Evolutionary conservation across 176 grass and related monocot genomes (phyloP), one percentile per base, ranked within the genome.

Genomic region (Phoenix dactylifera): DNA sequence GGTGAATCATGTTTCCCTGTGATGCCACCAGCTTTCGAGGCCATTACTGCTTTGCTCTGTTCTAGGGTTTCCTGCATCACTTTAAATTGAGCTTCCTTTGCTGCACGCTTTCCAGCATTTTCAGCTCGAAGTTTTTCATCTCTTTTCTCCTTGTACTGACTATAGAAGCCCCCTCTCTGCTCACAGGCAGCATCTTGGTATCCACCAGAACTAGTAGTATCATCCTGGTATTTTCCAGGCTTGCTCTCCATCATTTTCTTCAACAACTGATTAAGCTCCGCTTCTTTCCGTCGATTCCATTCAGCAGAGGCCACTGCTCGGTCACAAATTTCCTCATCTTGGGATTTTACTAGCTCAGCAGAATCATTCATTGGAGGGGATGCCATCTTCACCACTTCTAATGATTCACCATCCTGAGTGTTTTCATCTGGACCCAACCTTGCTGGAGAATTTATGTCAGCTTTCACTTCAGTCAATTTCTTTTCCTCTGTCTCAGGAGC

Each of bases 241-340:
- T 76, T 83, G 71, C 76, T 83, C 58, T 85, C 71, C 88, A 99
- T 93, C 87, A 99, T 93, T 85, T 89, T 99, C 76, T 83, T 72
- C 64, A 99, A 80, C 84, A 99, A 93, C 62, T 93, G 85, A 78
- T 88, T 92, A 70, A 99, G 94, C 39, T 99, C 94, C 7, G 76
- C 85, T 74, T 93, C 94, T 64, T 99, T 99, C 74, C 89, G 88
- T 14, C 76, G 88, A 68, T 80, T 92, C 94, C 94, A 99, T 79
- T 89, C 88, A 49, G 82, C 76, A 63, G 94, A 93, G 57, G 71
- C 50, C 35, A 76, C 64, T 64, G 67, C 82, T 62, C 73, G 64
- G 64, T 89, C 85, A 69, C 44, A 74, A 18, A 44, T 78, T 70
- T 83, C 74, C 63, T 89, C 84, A 58, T 64, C 73, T 49, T 72